Percentiles rank a stretch among this genome's conserved stretches.
phyloP scores from a whole-genome alignment of 768 basidiomycete genomes.

The Trametes punicea region DNA sequence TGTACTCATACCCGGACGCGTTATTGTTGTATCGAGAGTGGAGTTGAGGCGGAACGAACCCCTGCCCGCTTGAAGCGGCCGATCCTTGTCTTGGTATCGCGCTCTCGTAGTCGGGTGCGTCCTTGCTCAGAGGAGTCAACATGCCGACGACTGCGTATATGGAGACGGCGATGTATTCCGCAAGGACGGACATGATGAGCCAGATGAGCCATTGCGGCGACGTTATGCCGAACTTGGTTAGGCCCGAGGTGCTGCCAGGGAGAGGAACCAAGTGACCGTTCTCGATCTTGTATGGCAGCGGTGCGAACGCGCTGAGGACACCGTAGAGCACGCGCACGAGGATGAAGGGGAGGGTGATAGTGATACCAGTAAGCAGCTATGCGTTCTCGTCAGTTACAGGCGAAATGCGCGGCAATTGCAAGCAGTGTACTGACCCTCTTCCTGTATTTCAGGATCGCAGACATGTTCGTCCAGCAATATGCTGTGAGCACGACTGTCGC shows the following conservation, averaged over 20 bases:
- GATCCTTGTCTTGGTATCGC: not conserved
- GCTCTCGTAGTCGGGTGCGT: not conserved
- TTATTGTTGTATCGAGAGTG: not conserved
- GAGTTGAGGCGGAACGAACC: not conserved
- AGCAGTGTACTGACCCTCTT: constrained; percentile 5
- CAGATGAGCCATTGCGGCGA: constrained; percentile 58
- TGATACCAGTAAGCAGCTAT: constrained; percentile 57
- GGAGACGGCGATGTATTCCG: constrained; percentile 52
- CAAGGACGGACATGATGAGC: constrained; percentile 54
- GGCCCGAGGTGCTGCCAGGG: constrained; percentile 26
- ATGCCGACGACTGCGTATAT: constrained; percentile 39
- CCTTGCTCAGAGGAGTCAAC: constrained; percentile 5
- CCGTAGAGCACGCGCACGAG: constrained; percentile 54
- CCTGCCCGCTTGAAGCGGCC: not conserved
- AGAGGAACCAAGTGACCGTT: constrained; percentile 30
- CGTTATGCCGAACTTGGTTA: constrained; percentile 54
- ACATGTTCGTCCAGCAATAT: constrained; percentile 16
- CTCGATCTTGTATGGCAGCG: constrained; percentile 28
- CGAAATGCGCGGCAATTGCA: too few relatives aligned
- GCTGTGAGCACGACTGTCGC: constrained; percentile 26
- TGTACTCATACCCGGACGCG: too few relatives aligned
- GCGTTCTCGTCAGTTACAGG: constrained; percentile 36
- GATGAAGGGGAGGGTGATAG: constrained; percentile 57
- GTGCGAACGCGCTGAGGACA: constrained; percentile 55
- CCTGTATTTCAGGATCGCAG: constrained; percentile 9